phyloP scores from a whole-genome alignment of 805 yeast species.

The Barnettozyma populi region DNA sequence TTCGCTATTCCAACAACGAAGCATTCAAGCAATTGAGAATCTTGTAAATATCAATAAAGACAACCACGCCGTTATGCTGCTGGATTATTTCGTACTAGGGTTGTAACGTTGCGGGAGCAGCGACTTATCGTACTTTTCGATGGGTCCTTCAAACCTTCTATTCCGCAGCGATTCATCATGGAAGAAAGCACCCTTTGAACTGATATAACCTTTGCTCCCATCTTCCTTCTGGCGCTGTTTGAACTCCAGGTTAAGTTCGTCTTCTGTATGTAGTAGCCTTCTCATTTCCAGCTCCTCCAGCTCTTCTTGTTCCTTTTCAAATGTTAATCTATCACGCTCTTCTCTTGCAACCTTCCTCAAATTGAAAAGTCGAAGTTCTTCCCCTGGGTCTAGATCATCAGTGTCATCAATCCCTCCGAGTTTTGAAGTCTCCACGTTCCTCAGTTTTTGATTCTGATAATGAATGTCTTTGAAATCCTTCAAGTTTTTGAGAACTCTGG shows the following conservation, averaged over 20 bases:
- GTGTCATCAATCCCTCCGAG: slow-evolving; percentile 47
- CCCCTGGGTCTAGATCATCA: slow-evolving; percentile 51
- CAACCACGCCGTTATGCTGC: not conserved
- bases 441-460: slow-evolving; percentile 16
- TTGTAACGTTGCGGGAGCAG: slow-evolving; percentile 12
- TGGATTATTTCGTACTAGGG: not conserved
- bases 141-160: slow-evolving; percentile 9
- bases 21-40: slow-evolving; percentile 18
- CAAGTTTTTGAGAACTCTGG: slow-evolving; percentile 22
- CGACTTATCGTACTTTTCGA: slow-evolving; percentile 14
- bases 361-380: slow-evolving; percentile 52
- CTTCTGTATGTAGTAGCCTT: slow-evolving; percentile 19
- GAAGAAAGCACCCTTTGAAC: slow-evolving; percentile 20
- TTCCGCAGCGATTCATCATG: slow-evolving; percentile 11
- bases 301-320: slow-evolving; percentile 23
- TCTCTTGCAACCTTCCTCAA: slow-evolving; percentile 46
- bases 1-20: slow-evolving; percentile 17
- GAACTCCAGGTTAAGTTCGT: slow-evolving; percentile 19
- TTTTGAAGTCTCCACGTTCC: slow-evolving; percentile 21
- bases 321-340: slow-evolving; percentile 17
- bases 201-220: not conserved
- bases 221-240: slow-evolving; percentile 9
- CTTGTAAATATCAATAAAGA: slow-evolving; percentile 7
- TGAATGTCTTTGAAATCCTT: slow-evolving; percentile 23
- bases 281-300: slow-evolving; percentile 22